These are phyloP conservation scores for Coniferiporia weirii DNA, from an alignment of 1,284 basidiomycete genomes.

Conservation along the genomic window DNA sequence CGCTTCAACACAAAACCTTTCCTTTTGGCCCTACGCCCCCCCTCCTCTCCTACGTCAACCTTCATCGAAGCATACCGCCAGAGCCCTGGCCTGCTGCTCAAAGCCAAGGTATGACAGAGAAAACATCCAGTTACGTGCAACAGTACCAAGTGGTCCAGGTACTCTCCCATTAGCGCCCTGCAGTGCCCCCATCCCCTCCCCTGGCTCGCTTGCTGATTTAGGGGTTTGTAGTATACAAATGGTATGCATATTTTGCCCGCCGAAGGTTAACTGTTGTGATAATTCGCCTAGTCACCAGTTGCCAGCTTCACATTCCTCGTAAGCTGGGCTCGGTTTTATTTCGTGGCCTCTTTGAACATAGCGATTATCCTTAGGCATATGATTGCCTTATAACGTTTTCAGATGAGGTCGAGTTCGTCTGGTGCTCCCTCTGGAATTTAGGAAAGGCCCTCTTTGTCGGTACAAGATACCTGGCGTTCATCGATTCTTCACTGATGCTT, in stretches of 20 bases:
- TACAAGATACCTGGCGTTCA: constrained; percentile 9
- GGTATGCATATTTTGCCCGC: not conserved
- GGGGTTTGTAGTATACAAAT: not conserved
- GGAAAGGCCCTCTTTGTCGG: constrained; percentile 10
- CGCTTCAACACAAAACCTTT: no score
- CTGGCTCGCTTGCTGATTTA: not conserved
- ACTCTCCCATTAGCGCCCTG: not conserved
- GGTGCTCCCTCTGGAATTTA: constrained; percentile 7
- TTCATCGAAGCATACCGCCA: not conserved
- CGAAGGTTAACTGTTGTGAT: not conserved
- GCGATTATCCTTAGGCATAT: not conserved
- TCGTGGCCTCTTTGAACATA: not conserved
- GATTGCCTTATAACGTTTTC: not conserved
- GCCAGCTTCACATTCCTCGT: not conserved
- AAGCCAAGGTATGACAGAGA: not conserved
- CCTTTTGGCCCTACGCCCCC: not conserved
- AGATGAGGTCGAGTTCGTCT: constrained; percentile 9
- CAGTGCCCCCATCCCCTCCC: not conserved
- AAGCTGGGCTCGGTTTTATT: not conserved
- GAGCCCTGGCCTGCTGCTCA: not conserved
- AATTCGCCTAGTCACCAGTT: not conserved
- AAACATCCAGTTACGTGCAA: not conserved
- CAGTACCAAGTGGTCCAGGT: not conserved
- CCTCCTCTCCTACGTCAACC: not conserved
- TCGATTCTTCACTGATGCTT: constrained; percentile 6